A percentile compares a stretch with the other conserved stretches of the same genome.
These are phyloP conservation scores for Aspergillus sp. DNA, from an alignment of 2,329 filamentous ascomycete species.

Conservation along the genomic window DNA sequence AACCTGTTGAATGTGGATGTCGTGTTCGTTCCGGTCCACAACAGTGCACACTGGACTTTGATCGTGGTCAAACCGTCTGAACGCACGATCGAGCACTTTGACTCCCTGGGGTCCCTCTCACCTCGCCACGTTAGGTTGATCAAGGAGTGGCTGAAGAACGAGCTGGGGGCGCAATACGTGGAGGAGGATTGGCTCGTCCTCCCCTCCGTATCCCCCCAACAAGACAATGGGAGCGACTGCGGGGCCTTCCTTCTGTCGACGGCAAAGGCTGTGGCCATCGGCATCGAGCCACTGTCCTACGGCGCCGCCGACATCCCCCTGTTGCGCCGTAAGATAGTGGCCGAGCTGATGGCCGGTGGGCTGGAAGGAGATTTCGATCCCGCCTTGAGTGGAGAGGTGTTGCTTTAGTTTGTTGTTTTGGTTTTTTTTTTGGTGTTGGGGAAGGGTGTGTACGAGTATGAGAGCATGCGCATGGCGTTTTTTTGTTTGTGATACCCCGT, in stretches of 20 bases:
- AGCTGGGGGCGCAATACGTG: slow-evolving; percentile 40
- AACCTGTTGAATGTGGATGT: slow-evolving; percentile 45
- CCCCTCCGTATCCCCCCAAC: slow-evolving; percentile 41
- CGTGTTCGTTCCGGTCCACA: slow-evolving; percentile 49
- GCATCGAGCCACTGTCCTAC: slow-evolving; percentile 44
- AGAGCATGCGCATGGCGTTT: slow-evolving; percentile 3
- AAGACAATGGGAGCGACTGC: slow-evolving; percentile 49
- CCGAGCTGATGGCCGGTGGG: slow-evolving; percentile 47
- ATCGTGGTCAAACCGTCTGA: slow-evolving; percentile 44
- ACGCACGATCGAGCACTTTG: slow-evolving; percentile 49
- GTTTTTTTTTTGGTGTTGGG: neutral
- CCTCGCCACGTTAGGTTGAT: slow-evolving; percentile 32
- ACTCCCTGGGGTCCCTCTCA: slow-evolving; percentile 41
- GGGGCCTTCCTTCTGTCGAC: slow-evolving; percentile 52
- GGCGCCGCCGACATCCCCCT: slow-evolving; percentile 38
- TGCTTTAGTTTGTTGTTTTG: slow-evolving; percentile 17
- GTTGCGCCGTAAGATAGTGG: slow-evolving; percentile 47
- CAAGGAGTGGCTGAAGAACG: slow-evolving; percentile 43
- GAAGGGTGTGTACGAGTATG: neutral
- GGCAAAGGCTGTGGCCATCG: slow-evolving; percentile 47
- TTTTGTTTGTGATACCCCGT: slow-evolving; percentile 20
- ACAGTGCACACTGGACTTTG: slow-evolving; percentile 49
- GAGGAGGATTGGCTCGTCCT: slow-evolving; percentile 46
- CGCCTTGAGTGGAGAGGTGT: slow-evolving; percentile 16
- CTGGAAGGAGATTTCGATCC: slow-evolving; percentile 44